Evolutionary conservation across 345 rosid species (phyloP), one percentile per base, ranked within the genome.

Genomic region (Brassica nigra): DNA sequence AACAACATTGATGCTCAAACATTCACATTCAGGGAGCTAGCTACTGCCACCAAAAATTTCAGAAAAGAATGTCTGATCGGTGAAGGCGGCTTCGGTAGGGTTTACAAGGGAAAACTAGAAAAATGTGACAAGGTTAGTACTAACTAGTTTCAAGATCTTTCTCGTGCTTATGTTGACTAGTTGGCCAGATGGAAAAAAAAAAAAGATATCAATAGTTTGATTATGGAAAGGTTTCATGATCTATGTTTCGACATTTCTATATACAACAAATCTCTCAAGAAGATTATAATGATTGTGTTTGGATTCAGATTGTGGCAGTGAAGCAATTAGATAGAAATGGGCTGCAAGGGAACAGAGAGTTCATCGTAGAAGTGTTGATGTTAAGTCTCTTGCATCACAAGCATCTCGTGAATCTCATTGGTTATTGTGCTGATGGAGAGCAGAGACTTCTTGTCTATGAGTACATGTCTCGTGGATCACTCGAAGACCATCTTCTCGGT

Each of bases 401-500:
- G 18, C 89, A 95, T 84, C 70, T 66, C 8, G 70, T 66, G 4
- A 33, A 64, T n/a, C 68, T 64, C 44, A 14, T 64, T 15, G 68
- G 68, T 2, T 64, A 64, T 64, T 64, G 68, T 34, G 68, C 68
- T 33, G 68, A 64, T 33, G 68, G 44, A 64, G 68, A 64, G 1
- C 68, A 64, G 68, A 64, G 44, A 33, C 68, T 64, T 64, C 68
- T 64, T 33, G 44, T 64, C 44, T 64, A 64, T 66, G 70, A 66
- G 20, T 66, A 66, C 70, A 9, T 95, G 99, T 89, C 94, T 18
- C 88, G 94, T 76, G 94, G 99, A 34, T 95, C 91, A 61, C 83
- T 95, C 64, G 99, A 95, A 87, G 97, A 92, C 64, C 98, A 95
- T 88, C 86, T 95, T 34, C 87, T 87, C 10, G 99, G 99, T 93